Conservation (phyloP, 1,284 basidiomycete genomes). For the Ustanciosporium gigantosporum region DNA sequence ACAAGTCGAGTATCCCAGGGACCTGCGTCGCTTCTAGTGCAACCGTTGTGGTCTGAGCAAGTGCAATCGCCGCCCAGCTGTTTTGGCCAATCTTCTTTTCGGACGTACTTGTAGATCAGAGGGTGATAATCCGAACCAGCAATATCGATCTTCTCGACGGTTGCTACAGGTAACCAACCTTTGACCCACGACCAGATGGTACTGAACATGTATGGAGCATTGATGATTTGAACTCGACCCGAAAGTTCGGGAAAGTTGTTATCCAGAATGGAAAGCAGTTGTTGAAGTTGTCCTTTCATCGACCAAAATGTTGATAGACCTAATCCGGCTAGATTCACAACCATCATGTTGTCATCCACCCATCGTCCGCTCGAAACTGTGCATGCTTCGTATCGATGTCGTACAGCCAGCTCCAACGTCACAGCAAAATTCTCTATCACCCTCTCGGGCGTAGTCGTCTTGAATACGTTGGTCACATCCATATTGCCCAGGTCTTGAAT, state of each 20-base stretch:
- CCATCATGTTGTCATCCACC: conserved; percentile 59
- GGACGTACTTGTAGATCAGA: conserved; percentile 41
- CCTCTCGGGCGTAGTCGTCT: conserved; percentile 46
- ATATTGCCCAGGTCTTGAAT: conserved; percentile 55
- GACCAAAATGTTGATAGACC: conserved; percentile 55
- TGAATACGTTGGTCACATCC: conserved; percentile 42
- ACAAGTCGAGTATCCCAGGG: conserved; percentile 46
- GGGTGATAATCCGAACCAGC: conserved; percentile 42
- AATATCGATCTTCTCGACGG: conserved; percentile 58
- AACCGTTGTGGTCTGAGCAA: conserved; percentile 28
- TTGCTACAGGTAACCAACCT: conserved; percentile 53
- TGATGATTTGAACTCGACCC: conserved; percentile 59
- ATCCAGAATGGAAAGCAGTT: conserved; percentile 48
- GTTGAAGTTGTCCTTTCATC: conserved; percentile 55
- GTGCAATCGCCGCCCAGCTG: conserved; percentile 51
- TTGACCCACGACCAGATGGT: conserved; percentile 57
- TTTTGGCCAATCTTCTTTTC: conserved; percentile 46
- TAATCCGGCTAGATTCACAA: conserved; percentile 52
- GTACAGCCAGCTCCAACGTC: conserved; percentile 53
- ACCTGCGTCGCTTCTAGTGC: conserved; percentile 40
- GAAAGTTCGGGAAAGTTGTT: conserved; percentile 57
- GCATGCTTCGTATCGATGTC: conserved; percentile 49
- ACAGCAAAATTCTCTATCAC: conserved; percentile 57
- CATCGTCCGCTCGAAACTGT: conserved; percentile 26
- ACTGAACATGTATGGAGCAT: conserved; percentile 54